Evolutionary conservation across 768 basidiomycete species (phyloP).

Genomic region (Lactarius sanguifluus): DNA sequence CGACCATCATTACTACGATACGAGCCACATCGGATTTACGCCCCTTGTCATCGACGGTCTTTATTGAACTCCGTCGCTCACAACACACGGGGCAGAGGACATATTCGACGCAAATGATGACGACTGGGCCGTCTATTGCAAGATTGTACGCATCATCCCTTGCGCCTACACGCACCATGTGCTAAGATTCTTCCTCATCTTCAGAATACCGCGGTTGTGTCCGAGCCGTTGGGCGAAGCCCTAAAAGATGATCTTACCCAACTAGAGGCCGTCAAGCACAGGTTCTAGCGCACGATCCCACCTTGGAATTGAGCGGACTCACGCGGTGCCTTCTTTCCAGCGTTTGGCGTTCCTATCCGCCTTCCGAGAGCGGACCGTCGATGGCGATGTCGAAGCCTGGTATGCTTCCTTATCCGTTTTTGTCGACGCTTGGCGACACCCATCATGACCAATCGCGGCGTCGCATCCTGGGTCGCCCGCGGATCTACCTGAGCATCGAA

Average conservation of each 20-base stretch:
- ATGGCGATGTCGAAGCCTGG: slow-evolving; percentile 63
- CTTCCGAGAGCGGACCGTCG: slow-evolving; percentile 76
- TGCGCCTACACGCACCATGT: no score
- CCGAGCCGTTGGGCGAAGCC: slow-evolving; percentile 44
- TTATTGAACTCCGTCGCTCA: background rate
- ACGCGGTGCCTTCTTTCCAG: slow-evolving; percentile 69
- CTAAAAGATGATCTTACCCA: slow-evolving; percentile 79
- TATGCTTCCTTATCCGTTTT: slow-evolving; percentile 27
- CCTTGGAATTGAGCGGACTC: slow-evolving; percentile 74
- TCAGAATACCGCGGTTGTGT: slow-evolving; percentile 65
- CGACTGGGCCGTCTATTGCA: slow-evolving; percentile 87
- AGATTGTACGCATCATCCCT: slow-evolving; percentile 62
- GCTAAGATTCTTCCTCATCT: background rate
- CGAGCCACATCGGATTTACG: no score
- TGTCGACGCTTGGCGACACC: slow-evolving; percentile 42
- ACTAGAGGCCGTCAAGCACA: slow-evolving; percentile 75
- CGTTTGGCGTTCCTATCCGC: slow-evolving; percentile 78
- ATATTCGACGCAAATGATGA: slow-evolving; percentile 92
- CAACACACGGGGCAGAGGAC: slow-evolving; percentile 57
- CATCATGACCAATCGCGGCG: slow-evolving; percentile 67
- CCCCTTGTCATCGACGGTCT: no score
- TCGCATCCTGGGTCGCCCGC: slow-evolving; percentile 58
- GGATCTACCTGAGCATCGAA: slow-evolving; percentile 84
- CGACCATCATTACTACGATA: no score
- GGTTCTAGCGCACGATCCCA: slow-evolving; percentile 78